phyloP scores from a whole-genome alignment of 2,329 filamentous ascomycete genomes.

The Penicillium sumatraense region DNA sequence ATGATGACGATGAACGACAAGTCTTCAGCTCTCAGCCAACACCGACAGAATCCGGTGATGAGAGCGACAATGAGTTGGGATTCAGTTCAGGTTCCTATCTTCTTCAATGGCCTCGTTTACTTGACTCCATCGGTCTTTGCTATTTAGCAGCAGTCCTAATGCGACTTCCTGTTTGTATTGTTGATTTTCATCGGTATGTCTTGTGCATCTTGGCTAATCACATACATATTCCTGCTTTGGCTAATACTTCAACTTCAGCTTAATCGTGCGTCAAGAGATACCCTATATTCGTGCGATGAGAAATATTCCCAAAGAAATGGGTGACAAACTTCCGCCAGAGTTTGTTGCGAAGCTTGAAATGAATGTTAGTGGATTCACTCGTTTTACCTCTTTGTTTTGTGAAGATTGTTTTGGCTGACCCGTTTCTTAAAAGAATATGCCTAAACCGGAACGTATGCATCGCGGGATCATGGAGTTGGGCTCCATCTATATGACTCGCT shows the following conservation, averaged over 20 bases:
- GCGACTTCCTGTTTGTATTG: constrained; percentile 74
- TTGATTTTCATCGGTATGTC: constrained; percentile 64
- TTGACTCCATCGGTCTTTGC: constrained; percentile 77
- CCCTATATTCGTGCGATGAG: constrained; percentile 69
- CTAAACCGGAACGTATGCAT: constrained; percentile 65
- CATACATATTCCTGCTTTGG: neutral
- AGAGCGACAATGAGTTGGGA: constrained; percentile 44
- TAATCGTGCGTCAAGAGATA: constrained; percentile 70
- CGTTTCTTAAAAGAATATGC: constrained; percentile 36
- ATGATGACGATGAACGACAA: constrained; percentile 48
- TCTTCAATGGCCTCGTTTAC: constrained; percentile 63
- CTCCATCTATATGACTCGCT: constrained; percentile 68
- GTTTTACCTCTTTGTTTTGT: neutral
- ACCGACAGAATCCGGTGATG: constrained; percentile 35
- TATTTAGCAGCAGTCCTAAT: constrained; percentile 79
- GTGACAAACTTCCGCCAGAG: constrained; percentile 47
- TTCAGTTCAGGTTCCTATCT: constrained; percentile 39
- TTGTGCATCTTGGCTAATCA: neutral
- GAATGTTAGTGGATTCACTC: constrained; percentile 29
- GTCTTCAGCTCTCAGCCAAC: constrained; percentile 65
- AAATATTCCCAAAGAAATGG: constrained; percentile 49
- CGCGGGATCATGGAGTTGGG: constrained; percentile 64
- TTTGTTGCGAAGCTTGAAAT: constrained; percentile 47
- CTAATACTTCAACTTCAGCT: constrained; percentile 23
- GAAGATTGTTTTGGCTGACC: neutral